Evolutionary conservation across 306 rosid genomes (phyloP).

Genomic region (Castanea mollissima): DNA sequence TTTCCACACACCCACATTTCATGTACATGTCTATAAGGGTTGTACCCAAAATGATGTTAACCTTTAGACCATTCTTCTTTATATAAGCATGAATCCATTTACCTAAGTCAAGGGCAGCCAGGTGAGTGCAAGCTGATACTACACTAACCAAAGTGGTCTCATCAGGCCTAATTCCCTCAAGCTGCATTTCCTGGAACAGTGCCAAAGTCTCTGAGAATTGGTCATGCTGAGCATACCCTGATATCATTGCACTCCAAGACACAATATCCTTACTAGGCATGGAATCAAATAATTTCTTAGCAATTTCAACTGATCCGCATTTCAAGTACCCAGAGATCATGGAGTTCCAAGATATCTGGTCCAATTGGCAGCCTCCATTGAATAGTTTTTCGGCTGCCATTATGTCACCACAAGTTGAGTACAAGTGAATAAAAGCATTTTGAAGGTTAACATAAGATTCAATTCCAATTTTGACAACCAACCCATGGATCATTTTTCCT

Average conservation of each 20-base stretch:
- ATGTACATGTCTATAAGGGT: conserved; percentile 55
- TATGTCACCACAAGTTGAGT: conserved; percentile 57
- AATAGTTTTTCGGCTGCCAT: conserved; percentile 54
- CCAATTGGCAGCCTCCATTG: conserved; percentile 44
- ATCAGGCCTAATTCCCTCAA: conserved; percentile 52
- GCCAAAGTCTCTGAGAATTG: conserved; percentile 59
- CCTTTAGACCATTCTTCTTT: conserved; percentile 35
- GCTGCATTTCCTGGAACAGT: conserved; percentile 72
- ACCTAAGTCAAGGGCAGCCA: conserved; percentile 69
- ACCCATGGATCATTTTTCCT: conserved; percentile 59
- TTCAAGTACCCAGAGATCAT: conserved; percentile 77
- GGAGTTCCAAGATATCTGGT: conserved; percentile 83
- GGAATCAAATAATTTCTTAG: conserved; percentile 55
- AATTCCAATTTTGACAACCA: conserved; percentile 61
- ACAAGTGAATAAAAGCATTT: conserved; percentile 71
- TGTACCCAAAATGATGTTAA: conserved; percentile 39
- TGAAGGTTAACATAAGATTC: conserved; percentile 66
- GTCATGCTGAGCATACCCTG: conserved; percentile 65
- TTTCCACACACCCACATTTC: conserved; percentile 78
- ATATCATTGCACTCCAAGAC: conserved; percentile 85
- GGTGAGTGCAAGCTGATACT: conserved; percentile 69
- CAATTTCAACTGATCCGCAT: conserved; percentile 55
- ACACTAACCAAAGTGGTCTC: conserved; percentile 69
- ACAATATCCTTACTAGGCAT: conserved; percentile 71
- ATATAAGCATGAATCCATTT: conserved; percentile 78